Percentiles rank a stretch among this genome's conserved stretches.
Conservation (phyloP, 2,329 filamentous ascomycete genomes). For the Grosmannia huntii region DNA sequence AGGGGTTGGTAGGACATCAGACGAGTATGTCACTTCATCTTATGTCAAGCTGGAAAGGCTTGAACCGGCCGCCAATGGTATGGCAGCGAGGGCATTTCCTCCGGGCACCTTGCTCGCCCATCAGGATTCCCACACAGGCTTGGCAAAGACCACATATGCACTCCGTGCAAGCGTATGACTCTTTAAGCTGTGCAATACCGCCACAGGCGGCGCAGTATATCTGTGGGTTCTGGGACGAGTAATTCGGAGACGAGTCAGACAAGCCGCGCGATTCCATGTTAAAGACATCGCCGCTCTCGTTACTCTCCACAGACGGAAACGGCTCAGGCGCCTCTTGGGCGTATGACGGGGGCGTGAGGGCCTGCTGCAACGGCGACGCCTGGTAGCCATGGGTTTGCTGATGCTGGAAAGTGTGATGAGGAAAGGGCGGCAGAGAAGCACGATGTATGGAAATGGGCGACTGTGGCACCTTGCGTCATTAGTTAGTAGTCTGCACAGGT, state of each 20-base stretch:
- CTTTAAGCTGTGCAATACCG: constrained; percentile 60
- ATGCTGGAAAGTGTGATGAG: constrained; percentile 32
- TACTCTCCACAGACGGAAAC: constrained; percentile 79
- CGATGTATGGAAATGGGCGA: constrained; percentile 52
- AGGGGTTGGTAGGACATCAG: not conserved
- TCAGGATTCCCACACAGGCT: constrained; percentile 71
- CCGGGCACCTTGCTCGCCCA: constrained; percentile 61
- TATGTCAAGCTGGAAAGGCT: constrained; percentile 75
- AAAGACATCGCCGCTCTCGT: constrained; percentile 59
- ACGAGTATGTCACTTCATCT: constrained; percentile 34
- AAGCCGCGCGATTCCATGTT: constrained; percentile 55
- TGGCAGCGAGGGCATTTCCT: constrained; percentile 70
- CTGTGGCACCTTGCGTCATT: constrained; percentile 40
- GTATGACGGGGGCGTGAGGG: constrained; percentile 71
- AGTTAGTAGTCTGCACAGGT: constrained; percentile 7
- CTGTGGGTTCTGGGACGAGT: constrained; percentile 63
- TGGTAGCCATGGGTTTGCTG: constrained; percentile 46
- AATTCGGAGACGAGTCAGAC: constrained; percentile 58
- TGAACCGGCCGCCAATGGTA: constrained; percentile 67
- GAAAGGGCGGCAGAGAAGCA: constrained; percentile 47
- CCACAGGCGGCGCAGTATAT: constrained; percentile 90
- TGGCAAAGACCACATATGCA: constrained; percentile 90
- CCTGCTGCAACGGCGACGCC: constrained; percentile 81
- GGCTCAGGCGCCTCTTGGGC: constrained; percentile 58
- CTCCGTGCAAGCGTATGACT: constrained; percentile 89